A percentile compares a stretch with the other conserved stretches of the same genome.
Conservation (phyloP, 371 early-diverging fungal genomes). For the Chytridiales sp. region DNA sequence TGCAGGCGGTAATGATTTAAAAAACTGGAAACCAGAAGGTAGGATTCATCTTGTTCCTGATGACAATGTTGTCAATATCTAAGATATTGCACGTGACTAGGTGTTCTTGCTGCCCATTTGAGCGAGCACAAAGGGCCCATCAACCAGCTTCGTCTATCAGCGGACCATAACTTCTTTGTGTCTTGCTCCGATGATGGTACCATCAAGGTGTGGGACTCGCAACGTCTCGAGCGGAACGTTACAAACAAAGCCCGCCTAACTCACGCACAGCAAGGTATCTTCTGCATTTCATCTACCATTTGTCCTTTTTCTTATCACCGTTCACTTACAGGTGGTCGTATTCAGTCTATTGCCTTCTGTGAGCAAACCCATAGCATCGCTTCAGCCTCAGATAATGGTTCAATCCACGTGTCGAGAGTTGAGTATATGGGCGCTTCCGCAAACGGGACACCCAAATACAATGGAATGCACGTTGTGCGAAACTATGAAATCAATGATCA, state of each 20-base stretch:
- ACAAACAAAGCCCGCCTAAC: conserved; percentile 77
- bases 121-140: conserved; percentile 81
- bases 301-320: background rate
- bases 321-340: conserved; percentile 61
- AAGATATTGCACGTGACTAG: background rate
- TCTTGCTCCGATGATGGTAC: conserved; percentile 84
- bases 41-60: conserved; percentile 4
- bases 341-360: conserved; percentile 77
- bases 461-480: conserved; percentile 26
- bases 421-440: conserved; percentile 29
- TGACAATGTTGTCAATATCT: background rate
- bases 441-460: conserved; percentile 23
- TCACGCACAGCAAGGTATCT: conserved; percentile 67
- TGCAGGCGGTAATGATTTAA: conserved; percentile 15
- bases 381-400: conserved; percentile 81
- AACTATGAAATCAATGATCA: conserved; percentile 17
- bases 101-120: conserved; percentile 70
- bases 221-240: conserved; percentile 77
- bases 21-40: conserved; percentile 43
- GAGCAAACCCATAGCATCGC: conserved; percentile 79
- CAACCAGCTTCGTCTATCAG: conserved; percentile 70
- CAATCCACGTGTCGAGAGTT: conserved; percentile 72
- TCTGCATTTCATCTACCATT: background rate
- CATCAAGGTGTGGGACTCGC: conserved; percentile 85
- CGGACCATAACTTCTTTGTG: conserved; percentile 80